phyloP scores from a whole-genome alignment of 208 protist species.

The Trypanosoma mega region DNA sequence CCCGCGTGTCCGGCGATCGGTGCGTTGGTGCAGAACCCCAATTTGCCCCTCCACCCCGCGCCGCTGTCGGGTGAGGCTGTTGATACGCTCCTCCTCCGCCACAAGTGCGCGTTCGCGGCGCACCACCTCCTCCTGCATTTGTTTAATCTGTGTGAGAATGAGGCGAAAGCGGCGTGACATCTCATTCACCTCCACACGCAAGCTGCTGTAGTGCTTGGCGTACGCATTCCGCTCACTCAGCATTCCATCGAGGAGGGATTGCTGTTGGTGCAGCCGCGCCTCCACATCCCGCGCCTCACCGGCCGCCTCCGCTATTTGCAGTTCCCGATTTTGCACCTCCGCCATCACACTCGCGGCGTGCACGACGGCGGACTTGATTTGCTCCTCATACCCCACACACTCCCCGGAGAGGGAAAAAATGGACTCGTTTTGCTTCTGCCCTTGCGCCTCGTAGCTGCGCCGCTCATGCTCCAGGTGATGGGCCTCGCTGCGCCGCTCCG shows the following conservation, averaged over 20 bases:
- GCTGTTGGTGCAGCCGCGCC: conserved; percentile 57
- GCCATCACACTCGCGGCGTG: conserved; percentile 83
- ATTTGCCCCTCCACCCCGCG: conserved; percentile 56
- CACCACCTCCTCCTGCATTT: conserved; percentile 94
- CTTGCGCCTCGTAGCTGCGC: conserved; percentile 78
- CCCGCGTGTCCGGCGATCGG: conserved; percentile 37
- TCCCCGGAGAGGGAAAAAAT: conserved; percentile 91
- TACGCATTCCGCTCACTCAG: conserved; percentile 96
- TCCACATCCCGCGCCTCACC: conserved; percentile 74
- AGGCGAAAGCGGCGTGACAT: conserved; percentile 94
- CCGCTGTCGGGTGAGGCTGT: conserved; percentile 48
- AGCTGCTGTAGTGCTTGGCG: conserved; percentile 94
- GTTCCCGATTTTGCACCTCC: conserved; percentile 85
- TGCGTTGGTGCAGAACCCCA: conserved; percentile 30
- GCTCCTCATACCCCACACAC: conserved; percentile 71
- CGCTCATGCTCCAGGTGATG: conserved; percentile 91
- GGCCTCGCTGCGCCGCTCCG: conserved; percentile 75
- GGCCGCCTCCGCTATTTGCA: conserved; percentile 81
- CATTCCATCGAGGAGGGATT: conserved; percentile 91
- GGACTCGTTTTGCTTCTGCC: conserved; percentile 78
- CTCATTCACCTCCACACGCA: conserved; percentile 93
- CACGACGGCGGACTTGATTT: conserved; percentile 59
- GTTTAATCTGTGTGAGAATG: conserved; percentile 92
- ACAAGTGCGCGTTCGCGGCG: conserved; percentile 50
- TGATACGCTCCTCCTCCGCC: conserved; percentile 40